Percentiles rank a stretch among this genome's conserved stretches.
Conservation (phyloP, 202 grass and related monocot species). For the Eragrostis tef region DNA sequence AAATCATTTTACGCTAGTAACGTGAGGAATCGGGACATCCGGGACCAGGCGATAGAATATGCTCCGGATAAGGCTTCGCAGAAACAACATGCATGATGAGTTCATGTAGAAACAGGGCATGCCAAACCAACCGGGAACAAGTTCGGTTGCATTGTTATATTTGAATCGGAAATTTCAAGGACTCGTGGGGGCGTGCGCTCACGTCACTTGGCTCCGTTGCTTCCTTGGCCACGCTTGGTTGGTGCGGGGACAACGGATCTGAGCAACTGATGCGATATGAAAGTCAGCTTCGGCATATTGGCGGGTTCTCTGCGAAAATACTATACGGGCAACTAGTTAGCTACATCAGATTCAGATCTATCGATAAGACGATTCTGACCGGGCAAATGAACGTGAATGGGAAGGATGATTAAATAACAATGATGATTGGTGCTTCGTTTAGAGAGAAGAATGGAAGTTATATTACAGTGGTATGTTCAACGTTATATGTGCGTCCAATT, state of each 20-base stretch:
- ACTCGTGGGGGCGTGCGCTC: not conserved
- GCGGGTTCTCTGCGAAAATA: not conserved
- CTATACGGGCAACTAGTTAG: too few species aligned
- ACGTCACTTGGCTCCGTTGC: not conserved
- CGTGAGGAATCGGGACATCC: not conserved
- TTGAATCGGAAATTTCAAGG: conserved; percentile 28
- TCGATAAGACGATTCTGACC: not conserved
- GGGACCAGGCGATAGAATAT: conserved; percentile 31
- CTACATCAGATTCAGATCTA: not conserved
- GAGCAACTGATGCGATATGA: not conserved
- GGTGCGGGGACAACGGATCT: conserved; percentile 1
- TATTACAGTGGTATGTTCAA: too few species aligned
- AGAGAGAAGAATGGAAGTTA: not conserved
- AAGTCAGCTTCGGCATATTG: not conserved
- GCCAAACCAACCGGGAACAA: conserved; percentile 10
- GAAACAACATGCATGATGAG: not conserved
- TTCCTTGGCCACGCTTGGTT: conserved; percentile 28
- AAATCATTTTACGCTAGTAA: not conserved
- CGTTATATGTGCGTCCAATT: not conserved
- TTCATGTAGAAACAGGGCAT: conserved; percentile 3
- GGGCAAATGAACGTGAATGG: not conserved
- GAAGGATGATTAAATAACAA: not conserved
- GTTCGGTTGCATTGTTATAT: not conserved
- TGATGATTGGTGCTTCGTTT: not conserved
- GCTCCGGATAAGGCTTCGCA: not conserved